Conservation (phyloP, 768 basidiomycete genomes). For the Coprinopsis marcescibilis region DNA sequence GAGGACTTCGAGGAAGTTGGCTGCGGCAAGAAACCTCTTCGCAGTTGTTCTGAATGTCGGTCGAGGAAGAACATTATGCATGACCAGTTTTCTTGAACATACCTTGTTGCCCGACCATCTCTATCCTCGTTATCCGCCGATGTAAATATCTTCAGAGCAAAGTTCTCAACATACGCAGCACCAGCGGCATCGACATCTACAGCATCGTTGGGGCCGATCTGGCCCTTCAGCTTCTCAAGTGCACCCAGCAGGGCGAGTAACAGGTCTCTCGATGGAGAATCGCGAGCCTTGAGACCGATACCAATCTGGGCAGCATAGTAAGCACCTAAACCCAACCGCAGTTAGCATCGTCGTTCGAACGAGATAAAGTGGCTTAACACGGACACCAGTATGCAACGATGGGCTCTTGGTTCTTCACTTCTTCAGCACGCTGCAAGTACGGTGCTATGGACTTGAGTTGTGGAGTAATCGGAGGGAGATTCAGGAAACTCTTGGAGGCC, state of each 20-base stretch:
- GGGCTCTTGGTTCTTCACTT: constrained; percentile 77
- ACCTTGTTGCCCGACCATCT: constrained; percentile 71
- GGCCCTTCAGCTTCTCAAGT: constrained; percentile 76
- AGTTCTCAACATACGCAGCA: constrained; percentile 90
- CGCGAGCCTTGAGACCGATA: constrained; percentile 67
- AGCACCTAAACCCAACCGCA: constrained; percentile 49
- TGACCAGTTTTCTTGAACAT: constrained; percentile 10
- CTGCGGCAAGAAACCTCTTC: constrained; percentile 90
- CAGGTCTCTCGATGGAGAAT: constrained; percentile 54
- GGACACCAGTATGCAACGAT: constrained; percentile 94
- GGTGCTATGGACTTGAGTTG: constrained; percentile 67
- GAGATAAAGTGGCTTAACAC: constrained; percentile 20
- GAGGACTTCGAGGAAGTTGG: constrained; percentile 90
- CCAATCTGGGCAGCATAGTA: constrained; percentile 91
- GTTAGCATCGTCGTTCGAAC: constrained; percentile 6
- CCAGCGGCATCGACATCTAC: constrained; percentile 79
- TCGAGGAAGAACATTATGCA: background rate
- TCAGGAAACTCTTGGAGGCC: constrained; percentile 34
- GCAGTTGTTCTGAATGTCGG: constrained; percentile 64
- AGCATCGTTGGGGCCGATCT: constrained; percentile 71
- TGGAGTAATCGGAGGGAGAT: constrained; percentile 52
- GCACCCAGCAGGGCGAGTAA: constrained; percentile 68
- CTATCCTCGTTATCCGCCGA: constrained; percentile 91
- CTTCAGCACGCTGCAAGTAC: constrained; percentile 86
- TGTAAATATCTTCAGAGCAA: constrained; percentile 85